Evolutionary conservation across 2,329 filamentous ascomycete species (phyloP).

Genomic region (Alternaria consortialis): DNA sequence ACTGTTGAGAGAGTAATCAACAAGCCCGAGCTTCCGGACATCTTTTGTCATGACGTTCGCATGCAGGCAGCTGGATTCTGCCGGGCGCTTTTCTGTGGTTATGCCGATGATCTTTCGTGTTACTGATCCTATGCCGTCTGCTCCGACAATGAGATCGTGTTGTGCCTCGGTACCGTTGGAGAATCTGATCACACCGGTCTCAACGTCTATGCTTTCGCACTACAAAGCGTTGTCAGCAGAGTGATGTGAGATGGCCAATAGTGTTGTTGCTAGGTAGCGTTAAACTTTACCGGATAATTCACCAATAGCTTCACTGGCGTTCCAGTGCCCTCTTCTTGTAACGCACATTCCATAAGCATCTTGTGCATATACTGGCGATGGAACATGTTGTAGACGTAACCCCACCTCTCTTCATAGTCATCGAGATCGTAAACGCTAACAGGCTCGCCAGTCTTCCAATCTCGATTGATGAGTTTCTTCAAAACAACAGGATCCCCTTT

Average conservation of each 20-base stretch:
- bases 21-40: constrained; percentile 67
- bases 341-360: constrained; percentile 70
- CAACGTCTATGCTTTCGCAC: constrained; percentile 63
- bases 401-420: constrained; percentile 73
- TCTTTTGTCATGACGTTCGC: constrained; percentile 70
- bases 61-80: constrained; percentile 70
- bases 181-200: constrained; percentile 48
- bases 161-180: constrained; percentile 59
- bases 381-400: constrained; percentile 72
- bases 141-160: constrained; percentile 70
- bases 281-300: constrained; percentile 58
- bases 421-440: constrained; percentile 70
- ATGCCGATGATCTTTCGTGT: constrained; percentile 72
- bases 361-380: constrained; percentile 74
- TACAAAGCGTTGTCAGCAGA: constrained; percentile 14
- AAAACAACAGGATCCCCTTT: constrained; percentile 73
- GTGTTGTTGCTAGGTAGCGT: background rate
- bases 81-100: constrained; percentile 65
- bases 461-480: constrained; percentile 71
- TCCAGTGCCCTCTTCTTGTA: constrained; percentile 63
- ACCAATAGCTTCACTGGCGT: constrained; percentile 63
- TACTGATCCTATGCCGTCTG: constrained; percentile 73
- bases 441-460: constrained; percentile 74
- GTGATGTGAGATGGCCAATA: background rate
- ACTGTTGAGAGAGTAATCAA: constrained; percentile 68